phyloP scores from a whole-genome alignment of 2,329 filamentous ascomycete genomes.

The Cucurbitaria berberidis region DNA sequence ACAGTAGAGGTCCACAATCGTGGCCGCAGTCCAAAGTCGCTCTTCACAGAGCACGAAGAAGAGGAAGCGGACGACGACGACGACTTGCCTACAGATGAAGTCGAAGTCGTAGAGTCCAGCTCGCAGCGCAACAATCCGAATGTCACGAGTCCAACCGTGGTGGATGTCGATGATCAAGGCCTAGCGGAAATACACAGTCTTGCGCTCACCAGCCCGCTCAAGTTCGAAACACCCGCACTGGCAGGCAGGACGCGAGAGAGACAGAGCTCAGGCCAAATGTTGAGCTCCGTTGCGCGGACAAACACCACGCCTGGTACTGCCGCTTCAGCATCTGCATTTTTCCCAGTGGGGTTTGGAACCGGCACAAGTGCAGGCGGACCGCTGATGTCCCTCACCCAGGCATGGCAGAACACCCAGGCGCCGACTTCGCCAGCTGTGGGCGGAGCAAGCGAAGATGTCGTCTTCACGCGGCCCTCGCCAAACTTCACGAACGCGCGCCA shows the following conservation, averaged over 20 bases:
- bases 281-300: conserved; percentile 48
- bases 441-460: conserved; percentile 49
- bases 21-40: conserved; percentile 19
- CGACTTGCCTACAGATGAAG: conserved; percentile 27
- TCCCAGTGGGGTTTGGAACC: conserved; percentile 40
- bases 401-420: conserved; percentile 55
- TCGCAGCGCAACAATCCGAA: conserved; percentile 29
- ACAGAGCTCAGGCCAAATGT: conserved; percentile 47
- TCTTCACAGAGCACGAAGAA: conserved; percentile 25
- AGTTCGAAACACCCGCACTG: conserved; percentile 52
- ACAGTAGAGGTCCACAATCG: conserved; percentile 15
- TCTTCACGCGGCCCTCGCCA: conserved; percentile 55
- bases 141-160: conserved; percentile 40
- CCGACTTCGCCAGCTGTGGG: conserved; percentile 52
- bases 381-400: conserved; percentile 53
- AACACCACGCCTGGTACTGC: conserved; percentile 51
- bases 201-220: conserved; percentile 40
- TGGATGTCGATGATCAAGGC: conserved; percentile 34
- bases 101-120: conserved; percentile 33
- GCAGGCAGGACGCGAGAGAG: conserved; percentile 51
- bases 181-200: conserved; percentile 22
- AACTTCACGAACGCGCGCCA: conserved; percentile 45
- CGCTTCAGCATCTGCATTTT: conserved; percentile 42
- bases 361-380: conserved; percentile 26
- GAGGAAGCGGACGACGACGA: conserved; percentile 18